Conservation (phyloP, 805 yeast genomes). For the Starmerella tilneyi region DNA sequence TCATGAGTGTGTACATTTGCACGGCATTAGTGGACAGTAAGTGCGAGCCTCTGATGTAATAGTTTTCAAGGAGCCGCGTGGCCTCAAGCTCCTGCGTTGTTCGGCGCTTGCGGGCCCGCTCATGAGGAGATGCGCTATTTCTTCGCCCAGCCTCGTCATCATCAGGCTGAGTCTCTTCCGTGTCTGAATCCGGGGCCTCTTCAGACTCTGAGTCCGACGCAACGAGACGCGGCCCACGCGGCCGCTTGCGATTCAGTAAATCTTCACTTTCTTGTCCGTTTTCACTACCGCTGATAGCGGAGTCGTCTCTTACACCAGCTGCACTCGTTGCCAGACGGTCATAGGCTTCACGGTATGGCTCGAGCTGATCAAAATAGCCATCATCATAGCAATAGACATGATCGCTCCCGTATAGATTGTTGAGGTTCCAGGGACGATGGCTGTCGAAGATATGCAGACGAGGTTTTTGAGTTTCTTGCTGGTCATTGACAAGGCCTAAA, state of each 20-base stretch:
- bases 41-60: slow-evolving; percentile 77
- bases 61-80: slow-evolving; percentile 52
- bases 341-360: slow-evolving; percentile 54
- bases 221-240: not conserved
- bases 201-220: slow-evolving; percentile 22
- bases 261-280: too few relatives aligned
- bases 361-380: slow-evolving; percentile 56
- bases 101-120: slow-evolving; percentile 9
- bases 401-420: slow-evolving; percentile 76
- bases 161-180: slow-evolving; percentile 20
- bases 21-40: slow-evolving; percentile 64
- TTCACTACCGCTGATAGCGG: too few relatives aligned
- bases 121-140: slow-evolving; percentile 7
- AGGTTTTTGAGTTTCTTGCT: slow-evolving; percentile 27
- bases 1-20: slow-evolving; percentile 66
- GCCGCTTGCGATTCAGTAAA: slow-evolving; percentile 14
- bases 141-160: slow-evolving; percentile 7
- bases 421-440: slow-evolving; percentile 93
- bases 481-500: slow-evolving; percentile 32
- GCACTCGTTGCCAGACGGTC: slow-evolving; percentile 32
- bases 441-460: slow-evolving; percentile 79
- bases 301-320: too few relatives aligned
- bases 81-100: slow-evolving; percentile 22
- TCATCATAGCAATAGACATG: slow-evolving; percentile 75
- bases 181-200: too few relatives aligned